Evolutionary conservation across 805 yeast genomes (phyloP).

Genomic region (Wickerhamomyces silvicola): DNA sequence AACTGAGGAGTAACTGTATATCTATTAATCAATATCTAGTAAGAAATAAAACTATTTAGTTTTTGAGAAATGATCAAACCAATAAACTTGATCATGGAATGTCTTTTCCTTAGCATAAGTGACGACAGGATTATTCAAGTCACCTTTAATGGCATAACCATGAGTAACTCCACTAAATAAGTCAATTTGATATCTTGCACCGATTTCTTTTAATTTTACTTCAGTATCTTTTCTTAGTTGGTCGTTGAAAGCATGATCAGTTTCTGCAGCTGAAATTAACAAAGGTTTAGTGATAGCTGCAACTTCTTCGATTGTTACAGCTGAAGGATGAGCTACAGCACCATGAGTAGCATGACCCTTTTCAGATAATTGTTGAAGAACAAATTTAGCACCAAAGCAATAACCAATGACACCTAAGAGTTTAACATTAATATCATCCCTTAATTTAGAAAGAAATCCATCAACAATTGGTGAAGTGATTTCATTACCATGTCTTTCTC

Average conservation of each 20-base stretch:
- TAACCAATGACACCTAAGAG: constrained; percentile 57
- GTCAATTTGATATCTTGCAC: constrained; percentile 48
- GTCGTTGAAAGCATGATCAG: constrained; percentile 49
- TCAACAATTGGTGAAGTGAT: constrained; percentile 38
- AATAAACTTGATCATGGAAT: constrained; percentile 28
- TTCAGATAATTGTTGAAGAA: constrained; percentile 38
- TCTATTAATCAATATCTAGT: too few relatives aligned
- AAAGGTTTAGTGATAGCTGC: constrained; percentile 52
- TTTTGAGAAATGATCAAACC: too few relatives aligned
- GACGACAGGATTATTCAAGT: constrained; percentile 42
- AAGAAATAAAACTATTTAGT: too few relatives aligned
- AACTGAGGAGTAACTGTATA: too few relatives aligned
- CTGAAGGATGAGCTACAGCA: constrained; percentile 77
- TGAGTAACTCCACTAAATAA: constrained; percentile 56
- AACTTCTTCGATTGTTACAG: constrained; percentile 56
- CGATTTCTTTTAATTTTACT: constrained; percentile 42
- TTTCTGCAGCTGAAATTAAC: constrained; percentile 63
- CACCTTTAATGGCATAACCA: constrained; percentile 77
- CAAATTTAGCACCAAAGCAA: constrained; percentile 74
- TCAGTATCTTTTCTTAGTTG: constrained; percentile 58
- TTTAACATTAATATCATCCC: constrained; percentile 35
- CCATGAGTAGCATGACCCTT: constrained; percentile 40
- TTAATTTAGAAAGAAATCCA: constrained; percentile 37
- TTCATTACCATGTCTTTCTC: constrained; percentile 38
- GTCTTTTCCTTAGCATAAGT: constrained; percentile 60